Evolutionary conservation across 768 basidiomycete genomes (phyloP).

Genomic region (Phlegmacium glaucopus): DNA sequence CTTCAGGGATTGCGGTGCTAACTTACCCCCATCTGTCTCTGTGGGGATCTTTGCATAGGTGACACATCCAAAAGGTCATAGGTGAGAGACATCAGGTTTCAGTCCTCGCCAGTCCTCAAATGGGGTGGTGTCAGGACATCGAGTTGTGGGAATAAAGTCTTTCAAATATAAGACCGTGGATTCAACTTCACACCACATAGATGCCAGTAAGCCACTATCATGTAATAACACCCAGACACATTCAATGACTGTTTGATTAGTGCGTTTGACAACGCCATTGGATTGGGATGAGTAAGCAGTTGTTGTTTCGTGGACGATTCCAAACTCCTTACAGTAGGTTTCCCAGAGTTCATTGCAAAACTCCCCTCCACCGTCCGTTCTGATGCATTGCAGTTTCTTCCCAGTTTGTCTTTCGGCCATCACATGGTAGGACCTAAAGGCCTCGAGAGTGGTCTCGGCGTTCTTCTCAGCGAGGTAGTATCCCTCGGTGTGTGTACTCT

Average conservation of each 20-base stretch:
- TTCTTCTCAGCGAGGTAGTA: conserved; percentile 24
- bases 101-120: conserved; percentile 11
- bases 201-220: conserved; percentile 16
- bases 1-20: conserved; percentile 13
- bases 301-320: conserved; percentile 16
- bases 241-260: conserved; percentile 24
- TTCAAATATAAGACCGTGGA: conserved; percentile 2
- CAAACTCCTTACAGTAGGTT: neutral
- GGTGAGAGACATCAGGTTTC: conserved; percentile 23
- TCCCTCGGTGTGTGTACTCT: conserved; percentile 5
- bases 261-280: conserved; percentile 28
- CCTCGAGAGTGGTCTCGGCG: conserved; percentile 8
- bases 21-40: conserved; percentile 8
- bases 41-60: conserved; percentile 26
- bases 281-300: conserved; percentile 24
- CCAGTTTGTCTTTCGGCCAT: conserved; percentile 4
- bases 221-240: conserved; percentile 17
- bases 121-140: conserved; percentile 10
- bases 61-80: conserved; percentile 27
- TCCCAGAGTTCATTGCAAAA: conserved; percentile 6
- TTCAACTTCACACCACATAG: conserved; percentile 13
- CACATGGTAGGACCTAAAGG: neutral
- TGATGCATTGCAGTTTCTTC: neutral
- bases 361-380: conserved; percentile 7
- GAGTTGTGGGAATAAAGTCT: conserved; percentile 7